Conservation (phyloP, 1,284 basidiomycete species). For the Microbotryomycetes sp. region DNA sequence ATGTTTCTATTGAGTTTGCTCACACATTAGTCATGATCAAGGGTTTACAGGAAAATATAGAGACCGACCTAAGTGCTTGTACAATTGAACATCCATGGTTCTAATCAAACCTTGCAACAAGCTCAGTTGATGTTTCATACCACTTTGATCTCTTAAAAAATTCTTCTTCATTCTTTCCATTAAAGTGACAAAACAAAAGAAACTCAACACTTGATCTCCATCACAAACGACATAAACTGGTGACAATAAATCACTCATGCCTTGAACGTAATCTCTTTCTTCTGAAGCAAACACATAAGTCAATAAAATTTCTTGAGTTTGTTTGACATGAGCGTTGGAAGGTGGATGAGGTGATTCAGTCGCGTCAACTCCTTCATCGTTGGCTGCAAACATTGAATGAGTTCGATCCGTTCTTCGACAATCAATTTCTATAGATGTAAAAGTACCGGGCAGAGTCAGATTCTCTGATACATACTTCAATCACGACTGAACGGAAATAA, state of each 20-base stretch:
- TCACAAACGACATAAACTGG: slow-evolving; percentile 88
- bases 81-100: slow-evolving; percentile 90
- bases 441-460: slow-evolving; percentile 5
- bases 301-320: slow-evolving; percentile 70
- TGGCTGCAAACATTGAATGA: slow-evolving; percentile 68
- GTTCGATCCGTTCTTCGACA: slow-evolving; percentile 93
- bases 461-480: slow-evolving; percentile 46
- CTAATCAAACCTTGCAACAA: slow-evolving; percentile 83
- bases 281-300: slow-evolving; percentile 66
- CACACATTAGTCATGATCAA: no score
- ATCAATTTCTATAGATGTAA: slow-evolving; percentile 68
- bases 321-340: slow-evolving; percentile 57
- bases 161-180: slow-evolving; percentile 96
- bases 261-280: slow-evolving; percentile 73
- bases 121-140: slow-evolving; percentile 89
- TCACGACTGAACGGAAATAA: not conserved
- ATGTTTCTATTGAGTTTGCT: no score
- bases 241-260: slow-evolving; percentile 94
- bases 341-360: slow-evolving; percentile 29
- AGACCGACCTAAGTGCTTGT: slow-evolving; percentile 67
- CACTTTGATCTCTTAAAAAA: slow-evolving; percentile 91
- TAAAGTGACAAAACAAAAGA: slow-evolving; percentile 90
- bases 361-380: slow-evolving; percentile 3
- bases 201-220: slow-evolving; percentile 80
- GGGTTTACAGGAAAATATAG: not conserved